Conservation (phyloP, 176 grass and related monocot genomes). For the Aegilops sharonensis region DNA sequence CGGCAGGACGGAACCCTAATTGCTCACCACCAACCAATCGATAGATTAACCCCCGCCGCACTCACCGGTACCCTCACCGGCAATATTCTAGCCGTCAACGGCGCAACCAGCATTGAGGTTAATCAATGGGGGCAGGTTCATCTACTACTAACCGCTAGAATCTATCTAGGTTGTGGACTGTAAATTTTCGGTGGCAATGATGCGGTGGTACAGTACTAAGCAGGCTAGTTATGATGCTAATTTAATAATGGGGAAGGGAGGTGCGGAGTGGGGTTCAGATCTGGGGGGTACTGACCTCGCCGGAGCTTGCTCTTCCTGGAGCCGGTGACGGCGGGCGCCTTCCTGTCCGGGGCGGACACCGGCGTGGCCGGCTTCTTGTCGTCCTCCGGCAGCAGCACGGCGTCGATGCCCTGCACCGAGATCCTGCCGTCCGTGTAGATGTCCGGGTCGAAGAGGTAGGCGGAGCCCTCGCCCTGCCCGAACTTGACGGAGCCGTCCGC, state of each 20-base stretch:
- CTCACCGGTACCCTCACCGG: constrained; percentile 33
- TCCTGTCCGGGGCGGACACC: constrained; percentile 28
- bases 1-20: constrained; percentile 38
- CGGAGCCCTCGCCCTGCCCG: constrained; percentile 69
- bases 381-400: constrained; percentile 71
- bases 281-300: constrained; percentile 62
- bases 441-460: constrained; percentile 97
- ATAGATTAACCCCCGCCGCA: constrained; percentile 32
- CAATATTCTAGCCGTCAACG: constrained; percentile 32
- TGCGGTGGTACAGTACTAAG: not conserved
- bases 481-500: constrained; percentile 99
- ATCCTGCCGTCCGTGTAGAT: constrained; percentile 96
- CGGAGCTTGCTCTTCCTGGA: constrained; percentile 54
- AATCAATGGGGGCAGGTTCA: constrained; percentile 15
- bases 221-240: not conserved
- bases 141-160: not conserved
- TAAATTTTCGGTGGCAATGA: constrained; percentile 16
- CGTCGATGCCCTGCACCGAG: constrained; percentile 93
- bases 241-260: not conserved
- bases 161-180: constrained; percentile 21
- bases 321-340: constrained; percentile 48
- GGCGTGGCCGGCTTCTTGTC: constrained; percentile 35
- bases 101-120: constrained; percentile 8
- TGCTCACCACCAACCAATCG: constrained; percentile 27
- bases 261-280: constrained; percentile 36